Base-by-base conservation (phyloP, 2,329 filamentous ascomycete genomes). In the Juglanconis sp. region DNA sequence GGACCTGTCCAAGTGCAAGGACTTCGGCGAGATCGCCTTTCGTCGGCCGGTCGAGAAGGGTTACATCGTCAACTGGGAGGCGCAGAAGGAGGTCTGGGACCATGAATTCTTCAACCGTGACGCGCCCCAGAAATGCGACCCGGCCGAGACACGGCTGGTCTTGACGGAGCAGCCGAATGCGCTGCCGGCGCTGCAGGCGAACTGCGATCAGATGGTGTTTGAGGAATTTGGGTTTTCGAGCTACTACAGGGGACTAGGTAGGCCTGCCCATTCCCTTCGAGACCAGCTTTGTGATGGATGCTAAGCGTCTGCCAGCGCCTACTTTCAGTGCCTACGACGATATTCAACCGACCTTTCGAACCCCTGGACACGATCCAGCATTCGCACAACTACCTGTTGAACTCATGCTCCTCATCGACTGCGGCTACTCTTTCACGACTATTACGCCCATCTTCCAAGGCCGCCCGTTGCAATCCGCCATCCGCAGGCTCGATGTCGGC, bases 191-290 rank as follows among this genome's bases (percentile, higher is more conserved):
- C 76, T 99, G 64, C 92, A 97, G 74, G 85, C 88, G 44, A 95
- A 97, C 72, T 92, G 91, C 67, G 95, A 99, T 70, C 94, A 99
- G 77, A 92, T 99, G 70, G 86, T 98, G 1, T 98, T 99, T 78
- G 95, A 99, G 71, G 93, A 98, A 72, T 99, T 95, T 77, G 91
- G 91, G 2, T 99, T 99, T 74, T 85, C 88, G 10, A 89, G 90
- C 66, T 96, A 96, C 75, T 89, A 89, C 65, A 86, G 95, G 63
- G 87, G 85, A 60, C 79, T 90, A 65, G 90, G 90, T 85, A 72
- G 61, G 78, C 67, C 8, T 36, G 9, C 47, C 49, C 17, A 10
- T 3, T 13, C 46, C 9, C 31, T 36, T n/a, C n/a, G 40, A 59
- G 15, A 42, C 13, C 15, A 56, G 13, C 31, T 35, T 50, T n/a